phyloP scores from a whole-genome alignment of 495 filamentous ascomycete genomes.

The Talaromyces trachyspermus region DNA sequence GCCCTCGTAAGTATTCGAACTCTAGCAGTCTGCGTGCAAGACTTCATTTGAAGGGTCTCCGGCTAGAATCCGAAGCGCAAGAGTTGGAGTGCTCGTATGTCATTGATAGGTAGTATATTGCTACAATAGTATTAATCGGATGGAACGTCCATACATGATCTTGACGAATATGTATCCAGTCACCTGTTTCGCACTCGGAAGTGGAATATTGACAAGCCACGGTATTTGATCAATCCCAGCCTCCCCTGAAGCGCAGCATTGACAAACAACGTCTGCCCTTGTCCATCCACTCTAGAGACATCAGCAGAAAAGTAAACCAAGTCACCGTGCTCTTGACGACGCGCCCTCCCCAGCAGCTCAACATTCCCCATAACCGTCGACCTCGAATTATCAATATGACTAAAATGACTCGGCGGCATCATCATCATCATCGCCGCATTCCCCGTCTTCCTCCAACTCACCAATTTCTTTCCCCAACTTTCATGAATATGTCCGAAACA shows the following conservation, averaged over 20 bases:
- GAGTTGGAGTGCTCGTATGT: too few relatives aligned
- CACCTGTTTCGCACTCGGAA: conserved; percentile 25
- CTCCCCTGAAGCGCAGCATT: conserved; percentile 53
- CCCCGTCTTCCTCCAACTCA: conserved; percentile 41
- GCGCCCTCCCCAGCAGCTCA: conserved; percentile 15
- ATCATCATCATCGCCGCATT: too few relatives aligned
- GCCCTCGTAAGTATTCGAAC: too few relatives aligned
- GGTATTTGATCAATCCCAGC: conserved; percentile 28
- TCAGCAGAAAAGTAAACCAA: conserved; percentile 30
- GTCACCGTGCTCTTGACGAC: conserved; percentile 12
- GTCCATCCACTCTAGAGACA: conserved; percentile 19
- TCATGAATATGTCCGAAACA: conserved; percentile 73
- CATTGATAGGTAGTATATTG: background rate
- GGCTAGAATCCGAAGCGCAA: too few relatives aligned
- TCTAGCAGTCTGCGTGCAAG: too few relatives aligned
- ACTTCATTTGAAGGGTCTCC: too few relatives aligned
- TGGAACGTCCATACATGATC: background rate
- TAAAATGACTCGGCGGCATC: conserved; percentile 35
- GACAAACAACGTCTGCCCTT: conserved; percentile 54
- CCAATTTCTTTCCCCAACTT: conserved; percentile 54
- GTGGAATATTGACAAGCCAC: conserved; percentile 51
- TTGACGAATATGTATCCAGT: too few relatives aligned
- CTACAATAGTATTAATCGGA: background rate
- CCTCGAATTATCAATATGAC: conserved; percentile 39
- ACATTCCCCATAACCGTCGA: conserved; percentile 34